Conservation (phyloP, 768 basidiomycete species). For the Rhodocollybia butyracea region DNA sequence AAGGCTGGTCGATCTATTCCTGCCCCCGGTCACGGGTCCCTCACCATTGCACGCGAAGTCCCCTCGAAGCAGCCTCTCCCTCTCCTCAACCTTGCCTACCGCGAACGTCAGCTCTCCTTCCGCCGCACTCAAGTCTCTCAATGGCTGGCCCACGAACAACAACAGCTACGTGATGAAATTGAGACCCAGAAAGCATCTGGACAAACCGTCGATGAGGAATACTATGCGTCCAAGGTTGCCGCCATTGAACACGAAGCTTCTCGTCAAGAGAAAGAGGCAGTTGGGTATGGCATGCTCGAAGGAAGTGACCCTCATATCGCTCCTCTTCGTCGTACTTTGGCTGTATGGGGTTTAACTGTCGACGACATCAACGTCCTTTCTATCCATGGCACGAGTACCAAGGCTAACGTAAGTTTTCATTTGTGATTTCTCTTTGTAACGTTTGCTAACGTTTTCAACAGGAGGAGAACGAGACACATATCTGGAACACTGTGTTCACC, state of each 20-base stretch:
- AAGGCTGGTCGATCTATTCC: conserved; percentile 98
- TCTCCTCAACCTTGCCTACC: conserved; percentile 82
- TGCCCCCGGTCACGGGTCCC: conserved; percentile 91
- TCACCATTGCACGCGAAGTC: conserved; percentile 85
- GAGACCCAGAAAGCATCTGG: conserved; percentile 54
- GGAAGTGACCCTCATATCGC: conserved; percentile 82
- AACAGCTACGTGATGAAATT: conserved; percentile 78
- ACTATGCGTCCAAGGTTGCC: conserved; percentile 71
- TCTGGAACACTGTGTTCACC: conserved; percentile 95
- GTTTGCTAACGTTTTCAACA: conserved; percentile 21
- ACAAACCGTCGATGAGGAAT: conserved; percentile 56
- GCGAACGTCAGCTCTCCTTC: conserved; percentile 92
- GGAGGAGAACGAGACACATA: conserved; percentile 97
- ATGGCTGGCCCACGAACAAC: conserved; percentile 90
- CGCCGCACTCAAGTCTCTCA: conserved; percentile 92
- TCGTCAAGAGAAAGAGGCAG: conserved; percentile 89
- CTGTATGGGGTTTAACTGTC: conserved; percentile 92
- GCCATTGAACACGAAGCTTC: conserved; percentile 88
- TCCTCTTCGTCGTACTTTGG: conserved; percentile 91
- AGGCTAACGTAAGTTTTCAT: conserved; percentile 58
- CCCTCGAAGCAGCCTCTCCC: conserved; percentile 75
- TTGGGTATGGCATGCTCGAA: conserved; percentile 93
- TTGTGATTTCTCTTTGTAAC: background rate
- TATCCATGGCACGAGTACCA: conserved; percentile 87
- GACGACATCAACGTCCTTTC: conserved; percentile 92